Evolutionary conservation across 176 grass and related monocot species (phyloP).

Genomic region (Thalia dealbata): DNA sequence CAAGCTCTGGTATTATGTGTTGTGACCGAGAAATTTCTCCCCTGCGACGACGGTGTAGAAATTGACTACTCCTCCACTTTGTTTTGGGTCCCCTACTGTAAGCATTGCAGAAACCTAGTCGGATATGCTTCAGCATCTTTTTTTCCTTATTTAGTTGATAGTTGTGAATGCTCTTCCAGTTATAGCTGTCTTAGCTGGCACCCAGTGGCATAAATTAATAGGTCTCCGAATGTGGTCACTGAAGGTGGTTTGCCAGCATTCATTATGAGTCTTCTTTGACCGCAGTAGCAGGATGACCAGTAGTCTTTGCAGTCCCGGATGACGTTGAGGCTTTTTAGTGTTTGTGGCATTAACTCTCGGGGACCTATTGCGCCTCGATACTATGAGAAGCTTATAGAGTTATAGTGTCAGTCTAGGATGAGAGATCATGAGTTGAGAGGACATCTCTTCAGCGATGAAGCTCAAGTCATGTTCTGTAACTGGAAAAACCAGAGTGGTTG

Average conservation of each 20-base stretch:
- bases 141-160: neutral
- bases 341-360: neutral
- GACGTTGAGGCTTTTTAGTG: neutral
- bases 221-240: neutral
- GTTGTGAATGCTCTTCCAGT: neutral
- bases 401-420: neutral
- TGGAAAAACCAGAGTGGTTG: neutral
- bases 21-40: neutral
- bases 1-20: neutral
- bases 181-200: neutral
- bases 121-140: neutral
- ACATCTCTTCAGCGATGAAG: neutral
- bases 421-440: neutral
- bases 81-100: neutral
- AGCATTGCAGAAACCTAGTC: neutral
- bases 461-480: neutral
- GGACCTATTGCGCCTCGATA: neutral
- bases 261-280: neutral
- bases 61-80: neutral
- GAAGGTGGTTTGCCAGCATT: neutral
- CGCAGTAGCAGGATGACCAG: neutral
- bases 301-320: neutral
- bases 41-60: neutral
- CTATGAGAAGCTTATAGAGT: neutral
- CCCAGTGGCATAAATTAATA: neutral